Evolutionary conservation across 1,284 basidiomycete genomes (phyloP).

Genomic region (Peniophora sp.): DNA sequence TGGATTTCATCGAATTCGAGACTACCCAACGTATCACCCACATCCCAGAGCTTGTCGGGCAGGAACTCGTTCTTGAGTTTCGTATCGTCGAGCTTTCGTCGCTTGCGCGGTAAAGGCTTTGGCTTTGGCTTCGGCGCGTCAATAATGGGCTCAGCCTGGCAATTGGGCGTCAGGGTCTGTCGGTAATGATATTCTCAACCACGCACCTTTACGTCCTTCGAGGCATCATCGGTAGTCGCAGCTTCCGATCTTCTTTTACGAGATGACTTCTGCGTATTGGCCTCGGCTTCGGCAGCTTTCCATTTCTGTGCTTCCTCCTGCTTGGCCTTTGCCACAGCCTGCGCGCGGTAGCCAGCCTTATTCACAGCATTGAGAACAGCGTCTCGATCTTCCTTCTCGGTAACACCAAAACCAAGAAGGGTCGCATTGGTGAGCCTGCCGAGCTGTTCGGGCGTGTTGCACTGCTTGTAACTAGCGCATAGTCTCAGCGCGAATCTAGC

Average conservation of each 20-base stretch:
- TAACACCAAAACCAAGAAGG: slow-evolving; percentile 49
- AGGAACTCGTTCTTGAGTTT: slow-evolving; percentile 47
- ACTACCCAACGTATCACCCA: slow-evolving; percentile 39
- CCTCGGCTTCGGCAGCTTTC: neutral
- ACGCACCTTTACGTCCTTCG: too few species aligned
- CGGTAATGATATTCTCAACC: too few species aligned
- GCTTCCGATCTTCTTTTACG: neutral
- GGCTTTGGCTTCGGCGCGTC: neutral
- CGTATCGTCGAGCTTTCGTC: slow-evolving; percentile 41
- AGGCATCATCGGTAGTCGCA: neutral
- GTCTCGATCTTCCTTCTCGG: slow-evolving; percentile 65
- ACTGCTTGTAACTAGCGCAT: slow-evolving; percentile 60
- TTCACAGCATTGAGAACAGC: slow-evolving; percentile 55
- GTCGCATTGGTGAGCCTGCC: slow-evolving; percentile 50
- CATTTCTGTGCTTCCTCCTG: slow-evolving; percentile 17
- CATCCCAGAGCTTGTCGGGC: slow-evolving; percentile 42
- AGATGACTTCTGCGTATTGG: neutral
- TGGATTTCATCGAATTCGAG: slow-evolving; percentile 67
- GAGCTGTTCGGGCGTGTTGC: slow-evolving; percentile 56
- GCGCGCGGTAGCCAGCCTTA: slow-evolving; percentile 44
- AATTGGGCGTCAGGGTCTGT: too few species aligned
- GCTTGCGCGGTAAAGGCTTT: slow-evolving; percentile 34
- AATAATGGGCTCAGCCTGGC: too few species aligned
- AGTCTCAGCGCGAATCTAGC: neutral
- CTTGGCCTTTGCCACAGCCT: slow-evolving; percentile 7